Conservation (phyloP, 306 rosid species). For the Quercus robur region DNA sequence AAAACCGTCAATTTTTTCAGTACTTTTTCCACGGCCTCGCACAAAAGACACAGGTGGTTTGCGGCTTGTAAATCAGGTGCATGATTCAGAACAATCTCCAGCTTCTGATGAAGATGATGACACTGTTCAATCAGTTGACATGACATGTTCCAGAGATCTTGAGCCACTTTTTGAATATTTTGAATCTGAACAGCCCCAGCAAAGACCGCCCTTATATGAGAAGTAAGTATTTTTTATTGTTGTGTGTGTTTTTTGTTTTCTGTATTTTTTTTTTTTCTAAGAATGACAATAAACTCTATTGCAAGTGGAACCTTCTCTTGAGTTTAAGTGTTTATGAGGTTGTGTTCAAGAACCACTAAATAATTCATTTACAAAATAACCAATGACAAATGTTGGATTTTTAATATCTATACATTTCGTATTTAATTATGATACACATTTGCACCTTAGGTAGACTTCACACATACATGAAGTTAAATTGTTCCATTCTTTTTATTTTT, state of each 20-base stretch:
- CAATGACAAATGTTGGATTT: background rate
- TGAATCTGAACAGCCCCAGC: conserved; percentile 77
- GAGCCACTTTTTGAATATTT: conserved; percentile 85
- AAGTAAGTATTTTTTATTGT: conserved; percentile 44
- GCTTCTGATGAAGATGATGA: conserved; percentile 17
- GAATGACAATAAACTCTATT: too few relatives aligned
- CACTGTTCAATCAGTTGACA: conserved; percentile 28
- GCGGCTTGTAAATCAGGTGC: conserved; percentile 11
- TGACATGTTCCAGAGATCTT: conserved; percentile 31
- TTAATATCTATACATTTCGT: background rate
- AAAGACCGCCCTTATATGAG: conserved; percentile 64
- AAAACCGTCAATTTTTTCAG: conserved; percentile 41
- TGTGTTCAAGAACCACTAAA: background rate
- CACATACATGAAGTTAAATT: background rate
- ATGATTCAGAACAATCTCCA: conserved; percentile 28
- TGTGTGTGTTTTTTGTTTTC: conserved; percentile 1
- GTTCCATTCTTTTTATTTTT: background rate
- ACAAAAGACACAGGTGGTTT: conserved; percentile 25
- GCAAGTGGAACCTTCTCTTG: too few relatives aligned
- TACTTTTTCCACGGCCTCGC: conserved; percentile 38
- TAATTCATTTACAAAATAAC: background rate
- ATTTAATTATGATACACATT: background rate
- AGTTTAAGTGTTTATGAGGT: background rate
- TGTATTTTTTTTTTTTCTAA: background rate
- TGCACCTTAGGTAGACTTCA: background rate